These are phyloP conservation scores for Papiliotrema fonsecae DNA, from an alignment of 1,284 basidiomycete genomes.

Conservation along the genomic window DNA sequence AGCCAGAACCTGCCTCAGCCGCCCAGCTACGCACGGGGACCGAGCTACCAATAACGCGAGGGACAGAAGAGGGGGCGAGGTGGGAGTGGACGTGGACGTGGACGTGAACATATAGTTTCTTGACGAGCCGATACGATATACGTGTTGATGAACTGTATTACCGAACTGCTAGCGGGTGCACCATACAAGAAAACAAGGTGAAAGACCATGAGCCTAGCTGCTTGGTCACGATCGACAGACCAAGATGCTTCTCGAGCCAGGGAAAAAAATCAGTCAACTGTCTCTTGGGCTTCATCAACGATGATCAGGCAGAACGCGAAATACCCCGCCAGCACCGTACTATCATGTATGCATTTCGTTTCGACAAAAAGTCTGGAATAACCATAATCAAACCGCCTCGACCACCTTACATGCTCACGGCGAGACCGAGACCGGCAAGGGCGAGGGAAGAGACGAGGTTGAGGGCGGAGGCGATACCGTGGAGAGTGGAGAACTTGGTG, in stretches of 20 bases:
- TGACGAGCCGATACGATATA: background rate
- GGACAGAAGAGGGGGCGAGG: background rate
- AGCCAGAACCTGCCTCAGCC: conserved; percentile 22
- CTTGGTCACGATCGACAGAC: too few species aligned
- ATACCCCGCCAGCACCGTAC: too few species aligned
- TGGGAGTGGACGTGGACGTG: background rate
- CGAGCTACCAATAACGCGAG: conserved; percentile 20
- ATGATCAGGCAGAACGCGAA: too few species aligned
- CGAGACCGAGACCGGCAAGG: conserved; percentile 64
- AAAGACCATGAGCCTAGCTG: too few species aligned
- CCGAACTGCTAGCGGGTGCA: too few species aligned
- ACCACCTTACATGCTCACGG: conserved; percentile 46
- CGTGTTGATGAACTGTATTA: background rate
- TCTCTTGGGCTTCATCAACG: too few species aligned
- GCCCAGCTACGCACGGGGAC: conserved; percentile 26
- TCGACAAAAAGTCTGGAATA: too few species aligned
- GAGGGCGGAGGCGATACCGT: conserved; percentile 57
- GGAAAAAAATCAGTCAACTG: too few species aligned
- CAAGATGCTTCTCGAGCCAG: too few species aligned
- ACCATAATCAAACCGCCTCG: too few species aligned
- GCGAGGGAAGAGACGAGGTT: conserved; percentile 62
- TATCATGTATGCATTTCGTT: too few species aligned
- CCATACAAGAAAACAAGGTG: too few species aligned
- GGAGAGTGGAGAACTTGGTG: conserved; percentile 59
- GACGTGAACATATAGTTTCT: background rate